phyloP scores from a whole-genome alignment of 371 early-diverging fungal genomes.

The Paraphysoderma sedebokerense region DNA sequence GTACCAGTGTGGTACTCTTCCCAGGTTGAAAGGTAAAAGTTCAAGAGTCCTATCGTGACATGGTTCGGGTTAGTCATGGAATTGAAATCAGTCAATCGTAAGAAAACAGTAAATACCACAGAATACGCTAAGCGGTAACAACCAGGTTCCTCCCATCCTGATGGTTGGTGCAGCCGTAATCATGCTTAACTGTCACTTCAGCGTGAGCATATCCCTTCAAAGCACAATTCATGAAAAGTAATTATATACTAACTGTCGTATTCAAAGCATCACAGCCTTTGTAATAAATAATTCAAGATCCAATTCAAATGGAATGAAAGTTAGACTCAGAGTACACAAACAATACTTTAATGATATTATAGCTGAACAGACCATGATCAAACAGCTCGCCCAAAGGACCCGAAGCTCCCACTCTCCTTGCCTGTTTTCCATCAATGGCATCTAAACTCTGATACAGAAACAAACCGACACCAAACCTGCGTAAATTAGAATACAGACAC shows the following conservation, averaged over 20 bases:
- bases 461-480: constrained; percentile 11
- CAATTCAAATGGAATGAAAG: background rate
- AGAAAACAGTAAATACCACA: constrained; percentile 9
- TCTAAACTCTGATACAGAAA: constrained; percentile 22
- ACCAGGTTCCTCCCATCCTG: constrained; percentile 60
- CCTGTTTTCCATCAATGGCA: constrained; percentile 59
- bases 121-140: constrained; percentile 27
- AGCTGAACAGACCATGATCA: constrained; percentile 47
- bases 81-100: background rate
- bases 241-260: constrained; percentile 25
- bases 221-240: background rate
- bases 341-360: background rate
- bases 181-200: constrained; percentile 24
- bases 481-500: constrained; percentile 17
- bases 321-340: background rate
- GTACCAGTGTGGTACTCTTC: constrained; percentile 90
- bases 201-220: background rate
- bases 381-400: constrained; percentile 92
- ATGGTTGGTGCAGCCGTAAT: constrained; percentile 43
- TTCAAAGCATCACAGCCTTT: constrained; percentile 85
- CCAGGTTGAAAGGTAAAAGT: constrained; percentile 89
- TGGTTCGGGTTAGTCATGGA: constrained; percentile 8
- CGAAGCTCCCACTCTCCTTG: constrained; percentile 40
- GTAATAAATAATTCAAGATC: constrained; percentile 1
- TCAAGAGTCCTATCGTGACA: constrained; percentile 39